phyloP scores from a whole-genome alignment of 2,329 filamentous ascomycete species.

The Emergomyces pasteurianus region DNA sequence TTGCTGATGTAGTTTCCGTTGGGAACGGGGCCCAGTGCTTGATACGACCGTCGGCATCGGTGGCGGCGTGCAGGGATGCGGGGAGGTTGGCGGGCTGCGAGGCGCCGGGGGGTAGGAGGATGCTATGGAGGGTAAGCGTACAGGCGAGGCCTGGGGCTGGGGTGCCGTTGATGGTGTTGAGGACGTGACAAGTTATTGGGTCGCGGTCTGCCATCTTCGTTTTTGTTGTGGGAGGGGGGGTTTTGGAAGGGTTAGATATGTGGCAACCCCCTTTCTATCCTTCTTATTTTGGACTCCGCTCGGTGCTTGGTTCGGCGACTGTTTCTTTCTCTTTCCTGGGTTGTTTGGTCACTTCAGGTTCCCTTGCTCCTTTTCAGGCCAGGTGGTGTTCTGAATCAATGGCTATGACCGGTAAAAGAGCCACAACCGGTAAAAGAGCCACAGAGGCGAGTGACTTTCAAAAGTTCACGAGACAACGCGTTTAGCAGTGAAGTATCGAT shows the following conservation, averaged over 20 bases:
- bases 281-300: too few species aligned
- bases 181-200: slow-evolving; percentile 39
- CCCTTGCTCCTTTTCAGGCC: neutral
- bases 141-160: slow-evolving; percentile 37
- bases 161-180: slow-evolving; percentile 37
- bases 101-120: slow-evolving; percentile 16
- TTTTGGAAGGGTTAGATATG: neutral
- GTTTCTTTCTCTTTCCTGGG: neutral
- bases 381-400: neutral
- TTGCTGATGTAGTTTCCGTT: too few species aligned
- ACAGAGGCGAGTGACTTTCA: too few species aligned
- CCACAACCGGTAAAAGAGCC: too few species aligned
- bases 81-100: slow-evolving; percentile 10
- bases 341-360: neutral
- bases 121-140: slow-evolving; percentile 39
- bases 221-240: neutral
- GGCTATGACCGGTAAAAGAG: too few species aligned
- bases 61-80: slow-evolving; percentile 27
- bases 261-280: too few species aligned
- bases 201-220: slow-evolving; percentile 20
- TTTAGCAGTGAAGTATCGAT: too few species aligned
- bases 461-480: too few species aligned
- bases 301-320: too few species aligned
- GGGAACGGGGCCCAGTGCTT: slow-evolving; percentile 28
- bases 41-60: slow-evolving; percentile 36